Conservation (phyloP, 495 filamentous ascomycete genomes). For the Ramalina intermedia region DNA sequence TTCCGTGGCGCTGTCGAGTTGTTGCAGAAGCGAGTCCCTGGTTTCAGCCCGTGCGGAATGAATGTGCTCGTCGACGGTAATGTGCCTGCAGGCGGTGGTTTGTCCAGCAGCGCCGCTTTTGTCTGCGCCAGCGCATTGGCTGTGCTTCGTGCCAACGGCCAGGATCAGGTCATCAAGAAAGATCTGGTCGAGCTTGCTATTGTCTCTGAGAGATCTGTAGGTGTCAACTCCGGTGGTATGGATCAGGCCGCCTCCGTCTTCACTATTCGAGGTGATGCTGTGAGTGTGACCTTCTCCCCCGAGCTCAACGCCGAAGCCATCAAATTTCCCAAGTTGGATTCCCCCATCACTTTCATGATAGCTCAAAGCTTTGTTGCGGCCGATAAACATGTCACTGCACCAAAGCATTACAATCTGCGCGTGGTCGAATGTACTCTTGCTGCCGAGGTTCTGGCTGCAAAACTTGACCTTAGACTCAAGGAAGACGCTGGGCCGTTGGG, state of each 20-base stretch:
- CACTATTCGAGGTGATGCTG: slow-evolving; percentile 64
- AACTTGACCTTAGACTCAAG: slow-evolving; percentile 49
- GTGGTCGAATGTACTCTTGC: slow-evolving; percentile 92
- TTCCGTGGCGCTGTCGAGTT: slow-evolving; percentile 68
- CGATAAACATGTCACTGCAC: slow-evolving; percentile 87
- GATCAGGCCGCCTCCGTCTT: slow-evolving; percentile 98
- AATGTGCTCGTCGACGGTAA: slow-evolving; percentile 80
- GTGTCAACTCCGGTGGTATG: slow-evolving; percentile 98
- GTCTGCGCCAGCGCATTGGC: slow-evolving; percentile 83
- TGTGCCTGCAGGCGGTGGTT: slow-evolving; percentile 79
- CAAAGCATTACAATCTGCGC: slow-evolving; percentile 88
- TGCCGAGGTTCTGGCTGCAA: slow-evolving; percentile 55
- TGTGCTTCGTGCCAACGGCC: slow-evolving; percentile 74
- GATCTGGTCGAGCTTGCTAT: slow-evolving; percentile 82
- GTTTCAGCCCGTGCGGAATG: slow-evolving; percentile 61
- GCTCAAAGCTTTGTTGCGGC: slow-evolving; percentile 87
- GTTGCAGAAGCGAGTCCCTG: slow-evolving; percentile 48
- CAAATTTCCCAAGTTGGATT: slow-evolving; percentile 66
- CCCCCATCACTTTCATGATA: slow-evolving; percentile 81
- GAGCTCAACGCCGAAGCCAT: slow-evolving; percentile 61
- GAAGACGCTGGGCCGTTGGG: slow-evolving; percentile 72
- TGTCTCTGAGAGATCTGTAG: slow-evolving; percentile 84
- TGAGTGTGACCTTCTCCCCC: slow-evolving; percentile 84
- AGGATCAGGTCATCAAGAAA: slow-evolving; percentile 66
- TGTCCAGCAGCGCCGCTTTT: slow-evolving; percentile 90